Evolutionary conservation across 768 basidiomycete genomes (phyloP).

Genomic region (Boletus pseudo-olivaceus): DNA sequence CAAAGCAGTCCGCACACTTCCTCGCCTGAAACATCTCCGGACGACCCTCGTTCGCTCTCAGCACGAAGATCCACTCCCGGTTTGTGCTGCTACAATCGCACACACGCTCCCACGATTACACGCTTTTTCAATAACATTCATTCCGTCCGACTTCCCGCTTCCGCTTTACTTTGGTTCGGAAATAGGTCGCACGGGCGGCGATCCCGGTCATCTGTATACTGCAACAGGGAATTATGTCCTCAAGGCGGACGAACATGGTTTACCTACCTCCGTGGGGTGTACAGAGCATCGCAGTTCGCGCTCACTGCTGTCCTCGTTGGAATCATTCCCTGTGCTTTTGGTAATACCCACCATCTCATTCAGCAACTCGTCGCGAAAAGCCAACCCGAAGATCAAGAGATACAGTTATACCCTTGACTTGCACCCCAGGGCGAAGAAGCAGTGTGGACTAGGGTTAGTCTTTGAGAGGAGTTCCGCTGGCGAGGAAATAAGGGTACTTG

Average conservation of each 20-base stretch:
- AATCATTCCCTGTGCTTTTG: constrained; percentile 21
- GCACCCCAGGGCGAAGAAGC: constrained; percentile 36
- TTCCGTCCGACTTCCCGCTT: constrained; percentile 53
- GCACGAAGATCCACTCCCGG: constrained; percentile 56
- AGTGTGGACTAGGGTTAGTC: constrained; percentile 43
- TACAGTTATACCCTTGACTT: constrained; percentile 26
- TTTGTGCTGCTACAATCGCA: constrained; percentile 61
- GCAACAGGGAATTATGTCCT: constrained; percentile 56
- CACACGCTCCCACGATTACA: constrained; percentile 63
- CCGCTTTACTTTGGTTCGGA: constrained; percentile 45
- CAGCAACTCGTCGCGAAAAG: constrained; percentile 20
- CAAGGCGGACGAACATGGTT: constrained; percentile 57
- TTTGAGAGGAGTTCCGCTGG: constrained; percentile 61
- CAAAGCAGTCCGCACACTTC: constrained; percentile 57
- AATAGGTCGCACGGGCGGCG: constrained; percentile 32
- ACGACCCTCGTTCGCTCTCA: constrained; percentile 66
- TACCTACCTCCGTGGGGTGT: constrained; percentile 53
- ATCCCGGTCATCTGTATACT: constrained; percentile 24
- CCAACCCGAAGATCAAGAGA: constrained; percentile 30
- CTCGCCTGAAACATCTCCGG: constrained; percentile 58
- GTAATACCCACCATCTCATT: constrained; percentile 20
- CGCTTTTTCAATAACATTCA: constrained; percentile 62
- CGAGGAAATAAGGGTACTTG: constrained; percentile 50
- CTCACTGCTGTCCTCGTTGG: constrained; percentile 29
- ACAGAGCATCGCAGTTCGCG: constrained; percentile 41